Conservation (phyloP, 768 basidiomycete genomes). For the Gloeopeniophorella convolvens region DNA sequence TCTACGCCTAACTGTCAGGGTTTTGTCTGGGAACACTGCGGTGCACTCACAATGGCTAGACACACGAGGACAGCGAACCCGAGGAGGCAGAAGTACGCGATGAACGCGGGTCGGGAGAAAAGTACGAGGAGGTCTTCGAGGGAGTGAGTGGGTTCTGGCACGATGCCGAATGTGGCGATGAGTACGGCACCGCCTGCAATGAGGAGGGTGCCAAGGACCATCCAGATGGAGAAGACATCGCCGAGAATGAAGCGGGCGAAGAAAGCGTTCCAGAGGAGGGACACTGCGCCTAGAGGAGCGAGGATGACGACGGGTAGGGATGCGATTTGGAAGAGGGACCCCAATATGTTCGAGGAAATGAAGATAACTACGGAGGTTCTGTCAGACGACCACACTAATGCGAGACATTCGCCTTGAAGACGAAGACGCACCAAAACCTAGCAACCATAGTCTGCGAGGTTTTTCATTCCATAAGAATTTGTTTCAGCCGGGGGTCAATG, state of each 20-base stretch:
- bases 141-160: slow-evolving; percentile 80
- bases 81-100: slow-evolving; percentile 74
- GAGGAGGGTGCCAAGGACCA: slow-evolving; percentile 79
- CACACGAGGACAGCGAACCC: slow-evolving; percentile 51
- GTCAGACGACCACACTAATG: slow-evolving; percentile 5
- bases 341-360: slow-evolving; percentile 81
- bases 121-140: slow-evolving; percentile 77
- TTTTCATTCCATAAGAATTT: background rate
- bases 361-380: slow-evolving; percentile 46
- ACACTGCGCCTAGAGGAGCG: slow-evolving; percentile 88
- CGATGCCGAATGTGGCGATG: slow-evolving; percentile 88
- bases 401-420: background rate
- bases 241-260: slow-evolving; percentile 82
- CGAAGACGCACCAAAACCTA: slow-evolving; percentile 57
- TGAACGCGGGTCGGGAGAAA: slow-evolving; percentile 69
- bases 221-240: slow-evolving; percentile 78
- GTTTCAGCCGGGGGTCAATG: slow-evolving; percentile 9
- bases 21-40: background rate
- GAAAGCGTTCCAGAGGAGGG: slow-evolving; percentile 90
- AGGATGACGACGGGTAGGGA: slow-evolving; percentile 92
- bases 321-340: slow-evolving; percentile 87
- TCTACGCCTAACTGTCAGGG: slow-evolving; percentile 37
- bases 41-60: slow-evolving; percentile 52
- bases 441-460: slow-evolving; percentile 66
- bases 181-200: slow-evolving; percentile 86